phyloP scores from a whole-genome alignment of 495 filamentous ascomycete genomes.

The Penicillium canariense region DNA sequence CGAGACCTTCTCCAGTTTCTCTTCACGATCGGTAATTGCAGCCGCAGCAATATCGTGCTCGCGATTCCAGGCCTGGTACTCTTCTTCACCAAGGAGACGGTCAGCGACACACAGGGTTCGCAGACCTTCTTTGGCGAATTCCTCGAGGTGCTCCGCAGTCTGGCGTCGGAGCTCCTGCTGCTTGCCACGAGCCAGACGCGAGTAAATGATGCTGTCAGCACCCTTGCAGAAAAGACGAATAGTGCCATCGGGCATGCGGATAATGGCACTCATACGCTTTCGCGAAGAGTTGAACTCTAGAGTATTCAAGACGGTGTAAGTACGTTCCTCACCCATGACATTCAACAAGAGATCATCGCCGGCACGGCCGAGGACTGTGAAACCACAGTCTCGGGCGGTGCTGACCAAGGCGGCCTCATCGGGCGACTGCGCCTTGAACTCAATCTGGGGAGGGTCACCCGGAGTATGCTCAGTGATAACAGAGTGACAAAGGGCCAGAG shows the following conservation, averaged over 20 bases:
- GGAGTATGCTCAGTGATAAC: conserved; percentile 90
- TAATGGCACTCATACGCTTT: conserved; percentile 98
- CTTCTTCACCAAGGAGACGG: conserved; percentile 73
- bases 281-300: conserved; percentile 97
- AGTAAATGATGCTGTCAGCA: conserved; percentile 96
- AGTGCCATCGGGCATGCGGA: conserved; percentile 89
- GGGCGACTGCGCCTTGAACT: conserved; percentile 96
- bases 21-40: conserved; percentile 82
- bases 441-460: conserved; percentile 83
- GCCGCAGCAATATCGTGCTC: conserved; percentile 86
- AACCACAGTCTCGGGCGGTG: conserved; percentile 93
- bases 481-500: conserved; percentile 91
- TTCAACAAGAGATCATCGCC: conserved; percentile 79
- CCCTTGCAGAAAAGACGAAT: conserved; percentile 97
- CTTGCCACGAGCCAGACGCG: conserved; percentile 78
- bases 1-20: conserved; percentile 87
- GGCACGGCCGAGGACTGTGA: conserved; percentile 83
- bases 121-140: conserved; percentile 93
- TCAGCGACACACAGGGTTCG: conserved; percentile 96
- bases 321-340: conserved; percentile 77
- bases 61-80: conserved; percentile 82
- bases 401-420: conserved; percentile 95
- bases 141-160: conserved; percentile 92
- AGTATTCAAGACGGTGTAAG: conserved; percentile 87
- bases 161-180: conserved; percentile 77